Base-by-base conservation (phyloP, 1,284 basidiomycete genomes). In the Ceratobasidium papillatum region DNA sequence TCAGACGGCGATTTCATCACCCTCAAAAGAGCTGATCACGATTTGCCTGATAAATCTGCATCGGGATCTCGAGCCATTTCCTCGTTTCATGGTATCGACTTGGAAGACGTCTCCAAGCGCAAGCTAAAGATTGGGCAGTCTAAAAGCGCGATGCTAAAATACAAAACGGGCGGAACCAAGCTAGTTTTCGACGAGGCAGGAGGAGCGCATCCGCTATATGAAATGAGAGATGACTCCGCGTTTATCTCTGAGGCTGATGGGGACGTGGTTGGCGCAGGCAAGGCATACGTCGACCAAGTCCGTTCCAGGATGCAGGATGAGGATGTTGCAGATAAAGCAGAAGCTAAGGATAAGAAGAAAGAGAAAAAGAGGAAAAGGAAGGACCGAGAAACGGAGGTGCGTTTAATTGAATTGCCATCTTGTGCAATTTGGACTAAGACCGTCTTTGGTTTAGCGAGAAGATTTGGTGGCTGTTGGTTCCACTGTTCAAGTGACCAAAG, bases 1-100 rank as follows among this genome's bases (percentile, higher is more conserved):
- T 89, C 87, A 17, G 92, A 91, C 4, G 91, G 91, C 78, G 96
- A 98, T 76, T 97, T 99, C 80, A 94, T 99, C 81, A 96, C 94
- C 0, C 88, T 99, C 77, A 95, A 95, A 81, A 92, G 97, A 8
- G 91, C 90, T 0, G 89, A 99, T 80, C 97, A 99, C 81, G 91
- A 90, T 22, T 85, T 96, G 17, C 69, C 69, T 19, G 78, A 78
- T 36, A 77, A 78, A 22, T 78, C 75, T 34, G 36, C 34, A 1
- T 14, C 22, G 14, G 17, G n/a, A 19, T 49, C 19, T 43, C 58
- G 76, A 12, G 43, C 30, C 41, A 52, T 17, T 7, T 43, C 36
- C 22, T 38, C 22, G 5, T 56, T 58, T 30, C 19, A 45, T 12
- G 45, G 12, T 72, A 77, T 75, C 27, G 76, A 80, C 25, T 78